Evolutionary conservation across 805 yeast species (phyloP), one percentile per base, ranked within the genome.

Genomic region (Grigorovia yakushimaensis): DNA sequence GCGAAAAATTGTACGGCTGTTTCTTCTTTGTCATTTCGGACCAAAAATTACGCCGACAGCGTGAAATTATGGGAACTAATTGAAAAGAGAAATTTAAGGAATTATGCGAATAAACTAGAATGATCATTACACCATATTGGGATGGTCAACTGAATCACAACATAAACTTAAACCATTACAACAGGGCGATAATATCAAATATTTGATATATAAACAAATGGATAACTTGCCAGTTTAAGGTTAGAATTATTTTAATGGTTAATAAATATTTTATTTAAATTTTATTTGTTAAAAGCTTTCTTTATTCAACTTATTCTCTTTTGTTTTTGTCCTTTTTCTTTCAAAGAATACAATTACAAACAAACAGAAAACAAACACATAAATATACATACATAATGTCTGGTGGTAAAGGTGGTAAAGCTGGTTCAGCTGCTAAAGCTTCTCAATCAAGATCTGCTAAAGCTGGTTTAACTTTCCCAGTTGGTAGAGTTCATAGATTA

Each of bases 381-480:
- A 47, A 41, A 49, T 43, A 46, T 43, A 23, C 42, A 43, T 38
- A 30, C 19, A 59, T 43, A 72, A 84, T 84, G 93, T 83, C 91
- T 64, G 75, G 75, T 65, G 77, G 77, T 66, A 73, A 73, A 72
- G 77, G 83, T 79, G 93, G 93, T 69, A 89, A 89, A 77, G 95
- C 96, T 68, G 94, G 95, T 67, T 77, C 95, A 60, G 73, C 94
- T 63, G 89, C 88, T 70, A 91, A 91, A 77, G 88, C 95, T 65
- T 84, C 97, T 67, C 93, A 91, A 77, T 85, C 97, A 48, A 88
- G 98, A 82, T 91, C 98, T 61, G 83, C 96, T 56, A 91, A 88
- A 79, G 97, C 98, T 68, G 98, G 97, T 73, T 82, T 91, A 68
- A 87, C 95, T 64, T 91, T 91, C 94, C 98, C 98, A 77, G 98